These are phyloP conservation scores for Wickerhamomyces sydowiorum DNA, from an alignment of 805 yeast genomes.

Conservation along the genomic window DNA sequence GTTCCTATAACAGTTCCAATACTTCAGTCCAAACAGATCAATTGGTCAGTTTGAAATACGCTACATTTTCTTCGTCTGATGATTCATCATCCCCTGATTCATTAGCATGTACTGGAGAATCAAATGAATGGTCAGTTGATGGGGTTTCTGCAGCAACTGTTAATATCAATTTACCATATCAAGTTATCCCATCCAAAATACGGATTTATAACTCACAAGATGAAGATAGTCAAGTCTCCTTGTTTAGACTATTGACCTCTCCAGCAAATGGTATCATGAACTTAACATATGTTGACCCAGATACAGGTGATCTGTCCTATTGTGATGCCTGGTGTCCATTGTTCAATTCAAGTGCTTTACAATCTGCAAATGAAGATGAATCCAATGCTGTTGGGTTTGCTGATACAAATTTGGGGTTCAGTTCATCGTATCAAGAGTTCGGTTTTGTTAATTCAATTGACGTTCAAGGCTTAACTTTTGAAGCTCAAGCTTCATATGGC, in stretches of 20 bases:
- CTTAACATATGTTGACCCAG: constrained; percentile 76
- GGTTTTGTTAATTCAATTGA: constrained; percentile 65
- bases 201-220: constrained; percentile 59
- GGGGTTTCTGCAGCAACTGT: constrained; percentile 56
- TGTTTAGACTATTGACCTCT: constrained; percentile 67
- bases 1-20: constrained; percentile 33
- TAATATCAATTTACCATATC: constrained; percentile 52
- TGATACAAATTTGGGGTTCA: constrained; percentile 31
- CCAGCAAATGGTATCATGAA: constrained; percentile 92
- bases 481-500: constrained; percentile 67
- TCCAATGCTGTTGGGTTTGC: constrained; percentile 17
- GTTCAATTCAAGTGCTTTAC: constrained; percentile 32
- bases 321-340: constrained; percentile 94
- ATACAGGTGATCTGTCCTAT: constrained; percentile 42
- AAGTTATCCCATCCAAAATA: constrained; percentile 61
- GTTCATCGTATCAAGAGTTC: constrained; percentile 67
- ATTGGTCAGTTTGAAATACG: constrained; percentile 51
- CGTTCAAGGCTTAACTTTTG: constrained; percentile 55
- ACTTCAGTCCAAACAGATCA: constrained; percentile 50
- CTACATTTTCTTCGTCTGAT: constrained; percentile 42
- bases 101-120: constrained; percentile 48
- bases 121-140: constrained; percentile 46
- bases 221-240: constrained; percentile 39
- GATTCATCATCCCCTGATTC: constrained; percentile 21
- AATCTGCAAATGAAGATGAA: constrained; percentile 7